These are phyloP conservation scores for Phytophthora citrophthora DNA, from an alignment of 352 stramenopile species.

Conservation along the genomic window DNA sequence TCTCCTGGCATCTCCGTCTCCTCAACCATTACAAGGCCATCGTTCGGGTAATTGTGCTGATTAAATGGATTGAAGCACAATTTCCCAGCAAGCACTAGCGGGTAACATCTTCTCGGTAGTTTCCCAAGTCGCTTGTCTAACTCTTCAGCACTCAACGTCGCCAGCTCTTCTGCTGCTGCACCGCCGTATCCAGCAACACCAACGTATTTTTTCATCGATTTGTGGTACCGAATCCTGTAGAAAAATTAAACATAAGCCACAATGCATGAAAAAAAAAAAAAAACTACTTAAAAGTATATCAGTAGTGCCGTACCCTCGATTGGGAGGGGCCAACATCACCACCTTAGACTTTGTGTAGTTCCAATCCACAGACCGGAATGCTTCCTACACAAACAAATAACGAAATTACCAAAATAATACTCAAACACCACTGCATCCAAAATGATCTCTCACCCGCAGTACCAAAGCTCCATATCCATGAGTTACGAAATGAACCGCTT, in stretches of 20 bases:
- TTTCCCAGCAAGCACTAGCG: constrained; percentile 66
- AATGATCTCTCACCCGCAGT: constrained; percentile 45
- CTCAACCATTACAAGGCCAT: constrained; percentile 68
- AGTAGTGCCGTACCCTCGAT: constrained; percentile 51
- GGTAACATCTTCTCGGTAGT: constrained; percentile 62
- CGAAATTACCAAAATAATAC: neutral
- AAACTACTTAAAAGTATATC: no score
- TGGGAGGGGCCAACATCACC: constrained; percentile 76
- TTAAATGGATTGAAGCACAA: constrained; percentile 82
- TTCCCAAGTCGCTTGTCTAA: constrained; percentile 71
- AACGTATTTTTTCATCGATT: constrained; percentile 62
- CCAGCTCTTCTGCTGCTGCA: constrained; percentile 65
- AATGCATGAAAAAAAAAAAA: no score
- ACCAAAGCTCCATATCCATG: constrained; percentile 77
- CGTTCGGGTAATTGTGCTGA: constrained; percentile 75
- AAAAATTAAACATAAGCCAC: neutral
- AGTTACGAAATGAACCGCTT: constrained; percentile 73
- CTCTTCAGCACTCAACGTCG: constrained; percentile 39
- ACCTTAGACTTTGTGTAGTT: constrained; percentile 75
- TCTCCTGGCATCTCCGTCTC: constrained; percentile 72
- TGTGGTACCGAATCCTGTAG: constrained; percentile 63
- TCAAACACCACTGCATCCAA: neutral
- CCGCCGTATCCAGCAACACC: constrained; percentile 63
- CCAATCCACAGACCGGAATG: constrained; percentile 76
- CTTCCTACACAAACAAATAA: constrained; percentile 48